These are phyloP conservation scores for Colletotrichum spaethianum DNA, from an alignment of 2,329 filamentous ascomycete species.

Conservation along the genomic window DNA sequence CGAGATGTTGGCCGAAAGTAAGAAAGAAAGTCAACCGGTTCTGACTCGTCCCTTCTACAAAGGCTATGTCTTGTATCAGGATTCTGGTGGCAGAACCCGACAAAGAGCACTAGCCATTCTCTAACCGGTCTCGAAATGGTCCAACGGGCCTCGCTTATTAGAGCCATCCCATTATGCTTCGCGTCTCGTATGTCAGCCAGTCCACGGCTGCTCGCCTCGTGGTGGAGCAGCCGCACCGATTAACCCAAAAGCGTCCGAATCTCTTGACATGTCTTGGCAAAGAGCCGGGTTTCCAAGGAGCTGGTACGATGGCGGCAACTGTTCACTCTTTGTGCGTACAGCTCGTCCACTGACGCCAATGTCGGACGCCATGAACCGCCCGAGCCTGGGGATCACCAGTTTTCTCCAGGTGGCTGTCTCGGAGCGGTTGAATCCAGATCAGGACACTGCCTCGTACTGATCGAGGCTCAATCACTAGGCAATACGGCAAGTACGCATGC, in stretches of 20 bases:
- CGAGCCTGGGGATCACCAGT: not conserved
- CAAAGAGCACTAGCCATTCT: constrained; percentile 11
- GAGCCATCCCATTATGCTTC: not conserved
- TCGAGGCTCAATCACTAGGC: not conserved
- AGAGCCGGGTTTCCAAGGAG: not conserved
- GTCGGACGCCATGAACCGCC: not conserved
- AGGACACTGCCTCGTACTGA: not conserved
- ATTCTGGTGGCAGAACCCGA: constrained; percentile 13
- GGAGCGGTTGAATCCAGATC: not conserved
- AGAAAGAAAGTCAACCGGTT: constrained; percentile 8
- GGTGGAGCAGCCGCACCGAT: not conserved
- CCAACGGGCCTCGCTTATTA: constrained; percentile 3
- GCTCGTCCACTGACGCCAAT: not conserved
- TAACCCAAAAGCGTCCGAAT: not conserved
- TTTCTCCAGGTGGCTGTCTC: not conserved
- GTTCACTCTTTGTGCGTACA: constrained; percentile 2
- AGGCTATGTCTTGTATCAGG: constrained; percentile 12
- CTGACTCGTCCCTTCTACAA: constrained; percentile 37
- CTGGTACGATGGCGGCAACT: constrained; percentile 4
- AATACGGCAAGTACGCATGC: not conserved
- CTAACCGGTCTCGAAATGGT: not conserved
- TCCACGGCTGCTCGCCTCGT: not conserved
- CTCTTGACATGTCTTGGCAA: constrained; percentile 23
- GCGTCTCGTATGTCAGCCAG: not conserved
- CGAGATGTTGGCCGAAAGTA: not conserved